Evolutionary conservation across 257 asterid genomes (phyloP).

Genomic region (Sherardia arvensis): DNA sequence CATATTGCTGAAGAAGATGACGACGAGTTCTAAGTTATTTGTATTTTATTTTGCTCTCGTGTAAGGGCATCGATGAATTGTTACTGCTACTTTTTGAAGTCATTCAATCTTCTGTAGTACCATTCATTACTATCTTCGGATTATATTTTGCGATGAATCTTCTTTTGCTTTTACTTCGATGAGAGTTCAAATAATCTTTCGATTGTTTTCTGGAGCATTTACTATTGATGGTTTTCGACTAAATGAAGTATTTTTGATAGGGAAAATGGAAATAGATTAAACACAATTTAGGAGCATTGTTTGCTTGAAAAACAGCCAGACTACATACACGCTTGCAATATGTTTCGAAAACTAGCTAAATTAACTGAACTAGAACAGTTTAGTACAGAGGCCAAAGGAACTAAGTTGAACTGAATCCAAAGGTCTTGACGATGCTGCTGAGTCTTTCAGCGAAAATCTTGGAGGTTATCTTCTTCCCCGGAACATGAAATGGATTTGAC

Average conservation of each 20-base stretch:
- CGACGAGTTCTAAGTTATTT: conserved; percentile 43
- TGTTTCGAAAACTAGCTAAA: neutral
- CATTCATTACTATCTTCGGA: neutral
- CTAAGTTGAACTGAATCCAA: conserved; percentile 52
- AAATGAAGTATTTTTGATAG: neutral
- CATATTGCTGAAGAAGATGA: conserved; percentile 95
- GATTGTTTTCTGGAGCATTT: neutral
- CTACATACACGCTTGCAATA: neutral
- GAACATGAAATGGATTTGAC: conserved; percentile 94
- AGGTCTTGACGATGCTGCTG: conserved; percentile 67
- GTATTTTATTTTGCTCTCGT: neutral
- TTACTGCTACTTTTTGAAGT: neutral
- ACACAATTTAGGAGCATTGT: too few relatives aligned
- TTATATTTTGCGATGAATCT: neutral
- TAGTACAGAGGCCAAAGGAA: neutral
- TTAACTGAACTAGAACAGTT: neutral
- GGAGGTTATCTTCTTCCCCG: conserved; percentile 89
- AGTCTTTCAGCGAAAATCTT: conserved; percentile 76
- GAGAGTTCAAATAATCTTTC: too few relatives aligned
- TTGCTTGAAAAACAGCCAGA: neutral
- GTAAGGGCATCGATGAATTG: neutral
- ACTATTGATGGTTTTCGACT: too few relatives aligned
- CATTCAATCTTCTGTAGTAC: neutral
- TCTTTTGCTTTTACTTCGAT: too few relatives aligned
- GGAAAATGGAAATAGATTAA: neutral